Conservation (phyloP, 768 basidiomycete genomes). For the Pholiota microspora region DNA sequence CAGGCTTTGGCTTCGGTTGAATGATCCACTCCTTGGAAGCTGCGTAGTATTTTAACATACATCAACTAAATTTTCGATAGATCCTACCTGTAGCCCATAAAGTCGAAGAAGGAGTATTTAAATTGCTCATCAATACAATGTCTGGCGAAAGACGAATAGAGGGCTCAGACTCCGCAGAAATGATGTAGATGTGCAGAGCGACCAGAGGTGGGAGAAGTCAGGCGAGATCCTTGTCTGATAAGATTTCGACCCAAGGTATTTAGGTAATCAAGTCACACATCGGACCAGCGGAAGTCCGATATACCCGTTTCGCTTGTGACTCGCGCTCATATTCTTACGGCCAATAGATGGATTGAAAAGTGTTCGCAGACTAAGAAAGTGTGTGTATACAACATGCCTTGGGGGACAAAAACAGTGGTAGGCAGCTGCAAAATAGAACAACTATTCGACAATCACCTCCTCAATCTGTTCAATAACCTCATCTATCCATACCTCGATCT, state of each 20-base stretch:
- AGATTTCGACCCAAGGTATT: constrained; percentile 31
- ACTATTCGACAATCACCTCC: constrained; percentile 58
- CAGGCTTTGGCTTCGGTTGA: constrained; percentile 83
- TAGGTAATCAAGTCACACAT: neutral
- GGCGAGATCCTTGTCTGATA: constrained; percentile 45
- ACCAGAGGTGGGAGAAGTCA: constrained; percentile 20
- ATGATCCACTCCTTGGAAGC: constrained; percentile 92
- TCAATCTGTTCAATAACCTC: constrained; percentile 92
- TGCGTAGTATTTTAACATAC: constrained; percentile 22
- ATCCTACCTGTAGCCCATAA: constrained; percentile 75
- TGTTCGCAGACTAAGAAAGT: neutral
- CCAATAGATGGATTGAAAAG: neutral
- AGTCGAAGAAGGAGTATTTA: constrained; percentile 42
- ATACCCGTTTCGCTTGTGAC: neutral
- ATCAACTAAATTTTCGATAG: neutral
- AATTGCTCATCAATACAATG: constrained; percentile 15
- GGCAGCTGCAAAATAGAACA: no score
- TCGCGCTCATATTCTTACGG: neutral
- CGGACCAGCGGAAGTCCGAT: neutral
- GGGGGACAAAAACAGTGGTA: no score
- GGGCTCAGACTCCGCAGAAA: neutral
- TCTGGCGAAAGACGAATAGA: constrained; percentile 4
- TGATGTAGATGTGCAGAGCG: neutral
- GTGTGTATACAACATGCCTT: neutral
- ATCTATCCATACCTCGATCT: constrained; percentile 93